Conservation (phyloP, 1,139 yeast genomes). For the Taphrina pruni region DNA sequence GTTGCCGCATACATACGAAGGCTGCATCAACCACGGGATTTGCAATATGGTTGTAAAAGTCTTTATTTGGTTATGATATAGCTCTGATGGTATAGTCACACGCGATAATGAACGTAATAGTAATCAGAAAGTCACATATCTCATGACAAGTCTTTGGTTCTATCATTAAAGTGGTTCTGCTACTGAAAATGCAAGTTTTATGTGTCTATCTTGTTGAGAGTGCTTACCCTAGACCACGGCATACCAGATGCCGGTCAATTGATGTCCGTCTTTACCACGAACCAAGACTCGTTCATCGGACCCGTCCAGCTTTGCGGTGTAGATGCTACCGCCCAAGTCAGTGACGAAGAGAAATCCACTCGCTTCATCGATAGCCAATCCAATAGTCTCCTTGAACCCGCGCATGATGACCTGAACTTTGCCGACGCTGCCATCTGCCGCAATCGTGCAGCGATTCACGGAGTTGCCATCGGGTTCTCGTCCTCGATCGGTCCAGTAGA, state of each 20-base stretch:
- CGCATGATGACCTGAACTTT: not conserved
- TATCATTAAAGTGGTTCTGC: too few relatives aligned
- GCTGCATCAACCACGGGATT: not conserved
- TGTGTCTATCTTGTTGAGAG: not conserved
- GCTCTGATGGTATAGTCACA: not conserved
- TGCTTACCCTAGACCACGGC: not conserved
- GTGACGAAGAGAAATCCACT: not conserved
- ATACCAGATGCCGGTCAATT: not conserved
- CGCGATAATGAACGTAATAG: slow-evolving; percentile 3
- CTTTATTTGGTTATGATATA: not conserved
- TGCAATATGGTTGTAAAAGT: not conserved
- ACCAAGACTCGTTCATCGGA: not conserved
- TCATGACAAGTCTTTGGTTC: too few relatives aligned
- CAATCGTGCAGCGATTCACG: not conserved
- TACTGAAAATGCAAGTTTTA: not conserved
- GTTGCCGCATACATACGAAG: too few relatives aligned
- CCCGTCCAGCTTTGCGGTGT: not conserved
- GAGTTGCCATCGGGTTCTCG: slow-evolving; percentile 9
- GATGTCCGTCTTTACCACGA: not conserved
- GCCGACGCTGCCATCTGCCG: not conserved
- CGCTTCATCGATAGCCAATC: not conserved
- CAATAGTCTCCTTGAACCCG: not conserved
- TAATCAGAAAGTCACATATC: not conserved
- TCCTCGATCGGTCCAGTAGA: slow-evolving; percentile 5
- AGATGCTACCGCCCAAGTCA: slow-evolving; percentile 2